A percentile compares a stretch with the other conserved stretches of the same genome.
phyloP scores from a whole-genome alignment of 1,139 yeast genomes.

The Nakaseomyces bracarensis region DNA sequence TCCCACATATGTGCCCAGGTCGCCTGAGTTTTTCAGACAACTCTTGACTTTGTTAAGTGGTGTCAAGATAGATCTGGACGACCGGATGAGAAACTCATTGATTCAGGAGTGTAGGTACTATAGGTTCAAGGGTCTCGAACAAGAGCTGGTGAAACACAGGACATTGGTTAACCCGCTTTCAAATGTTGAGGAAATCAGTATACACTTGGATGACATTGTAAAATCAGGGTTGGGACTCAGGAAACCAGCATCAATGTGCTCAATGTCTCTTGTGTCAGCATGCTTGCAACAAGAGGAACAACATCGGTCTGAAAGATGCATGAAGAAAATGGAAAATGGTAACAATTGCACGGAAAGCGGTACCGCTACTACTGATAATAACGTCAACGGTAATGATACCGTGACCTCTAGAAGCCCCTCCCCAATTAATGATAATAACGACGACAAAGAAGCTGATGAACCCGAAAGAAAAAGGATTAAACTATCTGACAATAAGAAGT shows the following conservation, averaged over 20 bases:
- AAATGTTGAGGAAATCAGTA: constrained; percentile 44
- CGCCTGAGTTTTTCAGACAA: constrained; percentile 49
- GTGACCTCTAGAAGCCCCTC: not conserved
- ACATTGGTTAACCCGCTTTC: constrained; percentile 45
- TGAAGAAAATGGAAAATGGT: not conserved
- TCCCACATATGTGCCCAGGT: constrained; percentile 45
- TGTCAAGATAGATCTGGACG: constrained; percentile 42
- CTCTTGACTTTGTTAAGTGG: constrained; percentile 51
- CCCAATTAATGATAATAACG: constrained; percentile 6
- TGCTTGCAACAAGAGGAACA: constrained; percentile 2
- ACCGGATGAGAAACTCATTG: constrained; percentile 44
- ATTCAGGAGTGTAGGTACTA: constrained; percentile 66
- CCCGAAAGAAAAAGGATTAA: constrained; percentile 11
- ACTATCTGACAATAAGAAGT: not conserved
- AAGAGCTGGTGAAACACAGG: constrained; percentile 45
- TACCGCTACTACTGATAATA: not conserved
- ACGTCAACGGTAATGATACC: not conserved
- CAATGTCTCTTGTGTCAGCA: not conserved
- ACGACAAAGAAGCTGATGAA: constrained; percentile 5
- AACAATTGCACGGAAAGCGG: not conserved
- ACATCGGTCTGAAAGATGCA: not conserved
- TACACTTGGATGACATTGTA: constrained; percentile 42
- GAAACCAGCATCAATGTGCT: not conserved
- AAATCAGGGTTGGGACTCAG: constrained; percentile 34
- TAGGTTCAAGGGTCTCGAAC: constrained; percentile 64